Evolutionary conservation across 1,139 yeast genomes (phyloP), one percentile per base, ranked within the genome.

Genomic region (Kodamaea anthophila): DNA sequence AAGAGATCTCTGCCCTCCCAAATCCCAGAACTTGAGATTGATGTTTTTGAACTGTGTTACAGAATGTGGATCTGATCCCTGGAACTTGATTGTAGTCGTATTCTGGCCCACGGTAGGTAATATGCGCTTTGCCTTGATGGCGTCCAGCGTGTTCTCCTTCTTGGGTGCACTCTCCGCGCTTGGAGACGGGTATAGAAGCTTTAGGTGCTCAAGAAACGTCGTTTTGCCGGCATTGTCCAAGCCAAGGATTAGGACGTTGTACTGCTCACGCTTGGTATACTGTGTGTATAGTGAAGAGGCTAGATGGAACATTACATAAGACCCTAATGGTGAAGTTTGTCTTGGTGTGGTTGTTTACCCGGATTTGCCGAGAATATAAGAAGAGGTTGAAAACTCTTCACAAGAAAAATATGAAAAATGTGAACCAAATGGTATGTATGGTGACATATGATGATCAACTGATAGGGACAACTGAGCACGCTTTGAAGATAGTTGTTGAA

Each of bases 201-300:
- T 65, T 26, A 64, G 37, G 40, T 66, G 71, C 42, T 66, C 73
- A 21, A 84, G 53, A 40, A 83, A 72, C 0, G 94, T 83, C 11
- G 97, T 88, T 53, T 91, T 91, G 3, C 98, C 98, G 0, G 97
- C 96, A 61, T 88, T 87, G 55, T 91, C 97, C 26, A 91, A 70
- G 11, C 98, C 98, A 18, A 91, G 63, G 23, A 91, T 83, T 24
- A 91, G 65, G 4, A 91, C 74, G 37, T 66, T 65, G 43, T 66
- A 66, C 48, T 65, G 71, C 39, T 66, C 73, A 33, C 70, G 51
- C 43, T 64, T 61, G 37, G 70, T 64, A 43, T 65, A 66, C 42
- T 65, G 70, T 4, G 71, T 61, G 41, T 66, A 66, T 29, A 66
- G 46, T 15, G 72, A 65, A 23, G 69, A 61, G 13, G 67, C 73